Conservation (phyloP, 805 yeast species). For the Candida sphagnicola region DNA sequence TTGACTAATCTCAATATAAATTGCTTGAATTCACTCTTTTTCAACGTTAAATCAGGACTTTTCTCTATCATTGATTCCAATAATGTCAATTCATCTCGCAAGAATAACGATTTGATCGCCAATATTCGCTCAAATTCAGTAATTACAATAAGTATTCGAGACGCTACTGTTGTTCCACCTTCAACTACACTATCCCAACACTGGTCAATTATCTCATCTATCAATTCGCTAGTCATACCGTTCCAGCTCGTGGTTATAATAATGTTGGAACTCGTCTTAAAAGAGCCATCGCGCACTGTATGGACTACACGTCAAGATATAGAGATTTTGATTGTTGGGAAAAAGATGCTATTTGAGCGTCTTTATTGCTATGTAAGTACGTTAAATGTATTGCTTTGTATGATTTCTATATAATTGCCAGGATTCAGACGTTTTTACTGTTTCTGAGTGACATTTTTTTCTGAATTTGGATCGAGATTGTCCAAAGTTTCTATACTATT, state of each 20-base stretch:
- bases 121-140: conserved; percentile 18
- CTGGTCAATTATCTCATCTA: conserved; percentile 16
- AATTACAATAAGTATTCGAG: conserved; percentile 14
- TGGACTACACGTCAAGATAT: no score
- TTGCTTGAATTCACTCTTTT: conserved; percentile 17
- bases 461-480: not conserved
- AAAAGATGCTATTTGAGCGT: no score
- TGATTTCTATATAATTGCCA: not conserved
- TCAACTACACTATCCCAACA: conserved; percentile 17
- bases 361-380: not conserved
- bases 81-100: conserved; percentile 12
- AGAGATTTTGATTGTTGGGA: no score
- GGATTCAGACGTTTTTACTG: not conserved
- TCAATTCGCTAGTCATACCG: conserved; percentile 5
- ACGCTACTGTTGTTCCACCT: conserved; percentile 1
- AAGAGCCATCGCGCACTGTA: no score
- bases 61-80: conserved; percentile 14
- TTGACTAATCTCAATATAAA: conserved; percentile 23
- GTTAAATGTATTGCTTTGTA: conserved; percentile 1
- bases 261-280: no score
- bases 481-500: not conserved
- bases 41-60: conserved; percentile 17
- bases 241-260: not conserved
- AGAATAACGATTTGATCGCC: conserved; percentile 14
- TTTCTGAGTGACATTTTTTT: not conserved